These are phyloP conservation scores for Ustilago bromivora DNA, from an alignment of 1,284 basidiomycete species.

Conservation along the genomic window DNA sequence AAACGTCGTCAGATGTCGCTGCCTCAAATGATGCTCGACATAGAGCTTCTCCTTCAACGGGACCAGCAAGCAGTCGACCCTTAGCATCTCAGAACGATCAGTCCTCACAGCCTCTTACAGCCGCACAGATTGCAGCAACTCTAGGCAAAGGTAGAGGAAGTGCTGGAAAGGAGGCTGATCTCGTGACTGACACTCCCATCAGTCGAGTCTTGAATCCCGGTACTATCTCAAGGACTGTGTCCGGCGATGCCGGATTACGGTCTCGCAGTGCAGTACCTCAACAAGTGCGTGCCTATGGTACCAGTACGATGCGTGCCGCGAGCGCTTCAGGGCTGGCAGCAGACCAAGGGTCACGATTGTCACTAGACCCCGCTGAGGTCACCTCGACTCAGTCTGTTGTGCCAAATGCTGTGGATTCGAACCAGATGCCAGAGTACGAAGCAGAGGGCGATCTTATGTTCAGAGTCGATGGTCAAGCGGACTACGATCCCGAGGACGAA, in stretches of 20 bases:
- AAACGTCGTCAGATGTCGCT: constrained; percentile 17
- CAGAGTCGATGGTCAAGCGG: constrained; percentile 33
- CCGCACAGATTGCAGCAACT: constrained; percentile 18
- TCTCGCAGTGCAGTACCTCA: constrained; percentile 17
- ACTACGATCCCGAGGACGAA: constrained; percentile 49
- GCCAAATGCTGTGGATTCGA: constrained; percentile 1
- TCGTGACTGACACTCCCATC: not conserved
- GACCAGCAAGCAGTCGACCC: not conserved
- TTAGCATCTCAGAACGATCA: not conserved
- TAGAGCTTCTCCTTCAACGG: not conserved
- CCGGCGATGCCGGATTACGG: constrained; percentile 13
- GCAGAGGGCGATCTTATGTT: constrained; percentile 49
- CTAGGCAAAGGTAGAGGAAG: constrained; percentile 23
- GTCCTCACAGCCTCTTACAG: constrained; percentile 11
- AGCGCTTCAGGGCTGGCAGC: not conserved
- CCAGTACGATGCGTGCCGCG: constrained; percentile 9
- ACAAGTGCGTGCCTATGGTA: constrained; percentile 30
- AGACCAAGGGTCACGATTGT: not conserved
- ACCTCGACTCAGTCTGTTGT: not conserved
- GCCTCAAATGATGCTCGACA: not conserved
- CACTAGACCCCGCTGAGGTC: constrained; percentile 4
- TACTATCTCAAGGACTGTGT: constrained; percentile 7
- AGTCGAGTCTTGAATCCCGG: constrained; percentile 21
- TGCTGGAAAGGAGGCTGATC: not conserved
- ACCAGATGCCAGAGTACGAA: constrained; percentile 30